Percentiles rank a stretch among this genome's conserved stretches.
Evolutionary conservation across 2,329 filamentous ascomycete genomes (phyloP).

Genomic region (Zasmidium citrigriseum): DNA sequence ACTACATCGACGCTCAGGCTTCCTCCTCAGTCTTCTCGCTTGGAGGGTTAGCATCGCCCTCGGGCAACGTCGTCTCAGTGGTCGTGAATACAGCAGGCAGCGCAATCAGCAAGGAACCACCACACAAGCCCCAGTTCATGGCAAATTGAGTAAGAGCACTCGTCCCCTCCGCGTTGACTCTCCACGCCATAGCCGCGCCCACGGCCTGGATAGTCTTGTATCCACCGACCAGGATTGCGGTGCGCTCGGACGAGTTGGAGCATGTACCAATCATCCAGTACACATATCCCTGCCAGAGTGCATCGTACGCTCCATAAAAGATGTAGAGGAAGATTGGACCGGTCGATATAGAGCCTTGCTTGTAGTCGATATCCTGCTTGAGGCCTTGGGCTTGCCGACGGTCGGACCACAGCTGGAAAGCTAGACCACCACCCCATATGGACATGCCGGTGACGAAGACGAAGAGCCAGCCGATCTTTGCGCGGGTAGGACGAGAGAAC

Average conservation of each 20-base stretch:
- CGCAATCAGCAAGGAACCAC: not conserved
- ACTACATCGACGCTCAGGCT: not conserved
- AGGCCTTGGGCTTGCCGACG: not conserved
- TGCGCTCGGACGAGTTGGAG: not conserved
- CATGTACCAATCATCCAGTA: not conserved
- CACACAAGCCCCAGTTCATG: not conserved
- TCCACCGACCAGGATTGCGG: not conserved
- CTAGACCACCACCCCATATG: not conserved
- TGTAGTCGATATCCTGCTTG: not conserved
- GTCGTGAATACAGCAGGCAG: not conserved
- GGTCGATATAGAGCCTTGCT: not conserved
- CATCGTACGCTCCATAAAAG: not conserved
- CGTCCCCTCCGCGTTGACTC: not conserved
- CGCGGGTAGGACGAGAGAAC: not conserved
- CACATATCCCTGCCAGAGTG: not conserved
- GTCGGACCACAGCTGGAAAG: not conserved
- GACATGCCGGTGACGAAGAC: not conserved
- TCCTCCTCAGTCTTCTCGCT: not conserved
- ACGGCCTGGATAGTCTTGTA: not conserved
- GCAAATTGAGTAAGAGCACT: not conserved
- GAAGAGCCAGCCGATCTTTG: not conserved
- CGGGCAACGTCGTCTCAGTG: not conserved
- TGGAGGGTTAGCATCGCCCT: not conserved
- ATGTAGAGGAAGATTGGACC: not conserved
- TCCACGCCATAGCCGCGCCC: not conserved